Base-by-base conservation (phyloP, 106 monocot species). In the Triglochin maritima region DNA sequence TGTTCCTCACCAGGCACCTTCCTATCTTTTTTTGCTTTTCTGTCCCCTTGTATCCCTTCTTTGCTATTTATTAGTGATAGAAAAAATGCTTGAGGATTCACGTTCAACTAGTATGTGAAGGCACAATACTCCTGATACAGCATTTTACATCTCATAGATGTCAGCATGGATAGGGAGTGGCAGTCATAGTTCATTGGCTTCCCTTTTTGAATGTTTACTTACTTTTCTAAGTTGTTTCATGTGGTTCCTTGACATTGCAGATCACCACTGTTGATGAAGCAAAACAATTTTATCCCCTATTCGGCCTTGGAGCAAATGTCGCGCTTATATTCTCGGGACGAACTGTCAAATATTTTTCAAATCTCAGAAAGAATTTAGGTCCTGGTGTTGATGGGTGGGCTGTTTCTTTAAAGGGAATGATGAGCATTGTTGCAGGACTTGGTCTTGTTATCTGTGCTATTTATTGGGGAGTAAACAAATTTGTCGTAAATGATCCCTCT, bases 351-450 rank as follows among this genome's bases (percentile, higher is more conserved):
- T 90, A 90, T 61, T 95, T 96, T 75, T 96, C 95, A 44, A 96
- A 96, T 69, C 66, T 96, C n/a, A 76, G 95, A 17, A 83, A 96
- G 66, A 83, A 81, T 59, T 73, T 96, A 67, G 87, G 85, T 29
- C 95, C 95, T 8, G 95, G 95, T 29, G 87, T 96, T 52, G 95
- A 96, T 74, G 95, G 95, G 8, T 96, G 95, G 95, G 95, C 81
- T 10, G 63, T 96, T 48, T 96, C 95, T 59, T 81, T 95, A 12
- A 95, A 79, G 71, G 90, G 87, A 70, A 95, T 95, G 94, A 95
- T 95, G 94, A 90, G 90, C 79, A 95, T 95, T 67, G 94, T 95
- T 50, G 87, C 87, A 10, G 43, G 81, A 62, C 62, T 95, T 11
- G 90, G 95, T 62, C 69, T 85, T 44, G 62, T 87, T 46, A 95